phyloP scores from a whole-genome alignment of 768 basidiomycete species.

The Boletus sp. region DNA sequence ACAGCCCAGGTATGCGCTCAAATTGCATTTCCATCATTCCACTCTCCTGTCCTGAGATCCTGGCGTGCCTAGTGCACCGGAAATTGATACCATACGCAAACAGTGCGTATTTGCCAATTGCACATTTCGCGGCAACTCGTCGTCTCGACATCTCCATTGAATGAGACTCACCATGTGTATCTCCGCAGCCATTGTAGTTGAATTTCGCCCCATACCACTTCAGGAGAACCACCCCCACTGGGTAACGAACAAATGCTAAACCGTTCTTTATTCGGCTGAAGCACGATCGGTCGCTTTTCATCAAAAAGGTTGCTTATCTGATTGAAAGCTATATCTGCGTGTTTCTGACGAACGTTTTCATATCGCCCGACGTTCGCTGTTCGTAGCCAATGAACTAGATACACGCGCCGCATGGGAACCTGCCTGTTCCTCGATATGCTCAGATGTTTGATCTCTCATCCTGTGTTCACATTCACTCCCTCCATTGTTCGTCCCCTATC shows the following conservation, averaged over 20 bases:
- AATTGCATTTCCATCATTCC: constrained; percentile 9
- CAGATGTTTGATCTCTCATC: constrained; percentile 10
- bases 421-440: constrained; percentile 12
- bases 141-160: constrained; percentile 1
- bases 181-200: constrained; percentile 5
- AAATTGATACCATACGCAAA: constrained; percentile 23
- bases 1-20: neutral
- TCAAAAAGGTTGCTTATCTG: constrained; percentile 21
- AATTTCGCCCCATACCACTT: neutral
- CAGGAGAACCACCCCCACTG: constrained; percentile 19
- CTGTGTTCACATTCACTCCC: constrained; percentile 1
- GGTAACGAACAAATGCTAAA: constrained; percentile 14
- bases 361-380: constrained; percentile 22
- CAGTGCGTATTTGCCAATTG: constrained; percentile 9
- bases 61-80: constrained; percentile 10
- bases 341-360: constrained; percentile 22
- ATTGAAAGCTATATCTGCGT: constrained; percentile 14
- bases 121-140: neutral
- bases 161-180: neutral
- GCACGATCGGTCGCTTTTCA: constrained; percentile 22
- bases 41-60: neutral
- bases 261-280: constrained; percentile 12
- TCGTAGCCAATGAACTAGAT: constrained; percentile 5
- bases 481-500: neutral
- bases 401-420: constrained; percentile 14